These are phyloP conservation scores for Lentinula raphanica DNA, from an alignment of 768 basidiomycete genomes.

Conservation along the genomic window DNA sequence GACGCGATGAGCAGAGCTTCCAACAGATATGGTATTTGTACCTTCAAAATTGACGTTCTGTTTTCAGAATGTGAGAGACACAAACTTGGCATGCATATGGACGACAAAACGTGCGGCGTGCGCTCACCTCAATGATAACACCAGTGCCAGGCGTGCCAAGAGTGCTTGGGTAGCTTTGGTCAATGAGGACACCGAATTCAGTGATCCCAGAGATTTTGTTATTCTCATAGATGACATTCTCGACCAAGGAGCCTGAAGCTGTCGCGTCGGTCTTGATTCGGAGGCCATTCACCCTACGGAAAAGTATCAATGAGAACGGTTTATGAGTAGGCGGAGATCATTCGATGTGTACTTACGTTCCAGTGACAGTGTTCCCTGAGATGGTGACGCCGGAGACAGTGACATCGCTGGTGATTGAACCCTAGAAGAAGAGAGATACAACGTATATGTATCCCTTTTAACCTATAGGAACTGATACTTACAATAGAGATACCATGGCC, in stretches of 20 bases:
- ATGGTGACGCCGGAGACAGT: slow-evolving; percentile 4
- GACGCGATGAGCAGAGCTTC: neutral
- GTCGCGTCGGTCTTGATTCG: slow-evolving; percentile 6
- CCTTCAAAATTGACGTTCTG: slow-evolving; percentile 2
- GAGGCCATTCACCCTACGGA: neutral
- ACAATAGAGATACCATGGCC: slow-evolving; percentile 8
- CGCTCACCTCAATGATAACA: neutral
- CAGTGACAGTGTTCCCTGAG: slow-evolving; percentile 3
- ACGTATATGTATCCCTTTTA: neutral
- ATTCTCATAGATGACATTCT: neutral
- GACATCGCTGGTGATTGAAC: slow-evolving; percentile 1
- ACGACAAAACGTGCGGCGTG: too few species aligned
- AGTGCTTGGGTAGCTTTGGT: slow-evolving; percentile 3
- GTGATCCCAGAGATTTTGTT: slow-evolving; percentile 1
- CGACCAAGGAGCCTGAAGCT: neutral
- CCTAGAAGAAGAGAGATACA: neutral
- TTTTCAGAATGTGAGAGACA: neutral
- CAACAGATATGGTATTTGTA: slow-evolving; percentile 6
- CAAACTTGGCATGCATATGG: neutral
- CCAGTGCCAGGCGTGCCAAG: slow-evolving; percentile 7
- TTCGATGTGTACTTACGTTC: neutral
- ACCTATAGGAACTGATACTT: neutral
- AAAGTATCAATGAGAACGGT: neutral
- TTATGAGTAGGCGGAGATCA: too few species aligned
- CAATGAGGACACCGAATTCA: slow-evolving; percentile 4